phyloP scores from a whole-genome alignment of 2,329 filamentous ascomycete genomes.

The Cucurbitaria berberidis region DNA sequence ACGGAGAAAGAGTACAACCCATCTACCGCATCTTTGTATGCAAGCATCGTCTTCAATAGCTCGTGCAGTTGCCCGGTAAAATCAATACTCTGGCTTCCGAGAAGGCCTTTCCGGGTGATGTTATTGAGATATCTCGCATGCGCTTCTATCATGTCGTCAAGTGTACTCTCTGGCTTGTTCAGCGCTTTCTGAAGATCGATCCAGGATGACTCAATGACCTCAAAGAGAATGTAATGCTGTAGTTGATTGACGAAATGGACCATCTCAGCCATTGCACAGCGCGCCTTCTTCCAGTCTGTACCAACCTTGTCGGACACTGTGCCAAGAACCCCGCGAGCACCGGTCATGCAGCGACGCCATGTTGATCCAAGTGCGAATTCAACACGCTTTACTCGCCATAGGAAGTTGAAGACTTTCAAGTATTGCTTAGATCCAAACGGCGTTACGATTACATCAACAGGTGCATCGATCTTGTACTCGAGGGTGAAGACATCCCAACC shows the following conservation, averaged over 20 bases:
- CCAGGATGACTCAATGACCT: conserved; percentile 98
- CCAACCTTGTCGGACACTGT: conserved; percentile 74
- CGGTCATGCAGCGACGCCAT: conserved; percentile 96
- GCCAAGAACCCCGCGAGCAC: conserved; percentile 86
- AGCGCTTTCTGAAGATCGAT: conserved; percentile 84
- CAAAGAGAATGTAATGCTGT: conserved; percentile 98
- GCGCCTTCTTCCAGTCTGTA: conserved; percentile 86
- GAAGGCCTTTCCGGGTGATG: conserved; percentile 93
- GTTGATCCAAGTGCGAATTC: conserved; percentile 91
- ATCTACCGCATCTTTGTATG: conserved; percentile 91
- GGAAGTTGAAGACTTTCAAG: conserved; percentile 98
- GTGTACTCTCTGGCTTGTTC: conserved; percentile 81
- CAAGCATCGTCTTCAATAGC: conserved; percentile 90
- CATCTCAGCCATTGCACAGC: conserved; percentile 94
- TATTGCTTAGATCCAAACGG: conserved; percentile 96
- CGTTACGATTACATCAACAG: conserved; percentile 95
- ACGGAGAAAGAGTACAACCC: conserved; percentile 94
- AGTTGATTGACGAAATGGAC: conserved; percentile 96
- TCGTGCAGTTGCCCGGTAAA: conserved; percentile 93
- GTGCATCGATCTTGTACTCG: conserved; percentile 97
- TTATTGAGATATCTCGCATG: conserved; percentile 89
- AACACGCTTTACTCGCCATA: conserved; percentile 97
- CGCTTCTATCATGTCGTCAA: conserved; percentile 93
- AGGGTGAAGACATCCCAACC: conserved; percentile 99
- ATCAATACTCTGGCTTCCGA: conserved; percentile 73